phyloP scores from a whole-genome alignment of 768 basidiomycete genomes.

The Naganishia antarctica region DNA sequence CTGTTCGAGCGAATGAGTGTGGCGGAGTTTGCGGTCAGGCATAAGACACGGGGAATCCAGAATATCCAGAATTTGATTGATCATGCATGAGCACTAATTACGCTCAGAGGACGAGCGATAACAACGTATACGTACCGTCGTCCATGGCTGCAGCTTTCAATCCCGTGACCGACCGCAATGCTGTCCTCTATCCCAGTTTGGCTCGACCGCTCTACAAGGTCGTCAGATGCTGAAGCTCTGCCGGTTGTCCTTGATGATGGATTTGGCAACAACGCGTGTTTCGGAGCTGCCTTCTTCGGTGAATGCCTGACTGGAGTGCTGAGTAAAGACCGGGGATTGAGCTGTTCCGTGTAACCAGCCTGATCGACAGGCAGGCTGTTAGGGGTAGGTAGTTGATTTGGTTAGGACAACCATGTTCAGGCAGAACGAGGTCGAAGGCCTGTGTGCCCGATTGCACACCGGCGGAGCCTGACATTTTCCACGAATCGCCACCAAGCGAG shows the following conservation, averaged over 20 bases:
- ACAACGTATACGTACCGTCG: background rate
- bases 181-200: background rate
- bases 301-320: background rate
- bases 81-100: background rate
- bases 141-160: background rate
- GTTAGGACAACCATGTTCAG: too few relatives aligned
- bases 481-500: background rate
- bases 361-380: background rate
- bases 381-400: too few relatives aligned
- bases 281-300: background rate
- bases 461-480: background rate
- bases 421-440: too few relatives aligned
- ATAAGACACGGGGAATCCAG: background rate
- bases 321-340: background rate
- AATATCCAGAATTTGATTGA: background rate
- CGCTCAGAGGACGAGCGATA: background rate
- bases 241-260: background rate
- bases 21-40: too few relatives aligned
- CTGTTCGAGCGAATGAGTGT: background rate
- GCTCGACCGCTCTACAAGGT: background rate
- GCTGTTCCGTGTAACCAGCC: background rate
- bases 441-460: too few relatives aligned
- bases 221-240: conserved; percentile 5
- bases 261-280: background rate
- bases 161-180: background rate